Base-by-base conservation (phyloP, 73 alveolate genomes). In the Paramecium caudatum region DNA sequence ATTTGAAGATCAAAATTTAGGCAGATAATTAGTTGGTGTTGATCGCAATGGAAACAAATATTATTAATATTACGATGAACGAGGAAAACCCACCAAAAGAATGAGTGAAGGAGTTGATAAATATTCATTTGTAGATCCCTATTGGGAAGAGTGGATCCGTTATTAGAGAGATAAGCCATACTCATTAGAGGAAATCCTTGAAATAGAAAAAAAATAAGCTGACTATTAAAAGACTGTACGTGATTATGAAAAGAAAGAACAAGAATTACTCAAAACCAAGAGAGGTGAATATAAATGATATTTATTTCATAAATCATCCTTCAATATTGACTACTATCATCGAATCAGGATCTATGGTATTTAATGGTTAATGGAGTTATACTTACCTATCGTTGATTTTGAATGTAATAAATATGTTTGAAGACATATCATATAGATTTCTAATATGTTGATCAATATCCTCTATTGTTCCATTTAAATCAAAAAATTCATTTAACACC, bases 101-200 rank as follows among this genome's bases (percentile, higher is more conserved):
- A 41, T 41, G 68, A 74, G 62, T 16, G 88, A 74, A 23, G 43
- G 65, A 36, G 21, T 16, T 16, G 68, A 74, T 43, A 39, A 41
- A 45, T 41, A 36, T 45, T 33, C 88, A 74, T 74, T 27, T 41
- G 25, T 74, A 15, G 88, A 74, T 74, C 88, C 88, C 36, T 45
- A 39, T 21, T 74, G 69, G 88, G 69, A 74, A 16, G 69, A 74
- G 10, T 74, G 88, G 88, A 41, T 74, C 9, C 13, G 69, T 41
- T 12, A 45, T 16, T 3, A 4, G 3, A 41, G 46, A 19, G 68
- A 74, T 21, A 74, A 74, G 32, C 88, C 88, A 74, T 74, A 41
- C 5, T 15, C 69, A 41, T 45, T 41, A 43, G 88, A 74, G 21
- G 88, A 74, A 25, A 41, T 19, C n/a, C 15, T 5, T 12, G 46